Evolutionary conservation across 176 grass and related monocot species (phyloP).

Genomic region (Musa beccarii): DNA sequence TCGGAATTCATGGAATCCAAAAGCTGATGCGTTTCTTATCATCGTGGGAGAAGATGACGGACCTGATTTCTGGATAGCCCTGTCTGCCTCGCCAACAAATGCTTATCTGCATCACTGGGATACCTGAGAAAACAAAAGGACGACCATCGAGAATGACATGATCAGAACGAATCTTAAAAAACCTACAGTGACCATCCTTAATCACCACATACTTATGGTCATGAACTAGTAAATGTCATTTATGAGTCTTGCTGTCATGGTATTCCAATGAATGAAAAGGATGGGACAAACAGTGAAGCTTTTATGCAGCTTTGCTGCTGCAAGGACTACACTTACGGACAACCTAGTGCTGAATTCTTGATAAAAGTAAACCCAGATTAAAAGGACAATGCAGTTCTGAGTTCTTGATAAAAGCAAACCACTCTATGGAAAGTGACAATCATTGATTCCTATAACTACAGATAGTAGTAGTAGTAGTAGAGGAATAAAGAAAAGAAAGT

Average conservation of each 20-base stretch:
- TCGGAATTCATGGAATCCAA: not conserved
- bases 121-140: conserved; percentile 40
- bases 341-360: conserved; percentile 3
- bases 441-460: no score
- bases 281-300: not conserved
- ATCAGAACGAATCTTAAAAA: not conserved
- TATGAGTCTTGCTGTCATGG: no score
- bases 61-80: conserved; percentile 98
- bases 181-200: not conserved
- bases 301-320: conserved; percentile 1
- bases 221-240: no score
- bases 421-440: no score
- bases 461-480: no score
- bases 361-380: not conserved
- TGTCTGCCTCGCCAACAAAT: conserved; percentile 93
- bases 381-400: no score
- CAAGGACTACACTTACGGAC: not conserved
- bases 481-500: no score
- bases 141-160: not conserved
- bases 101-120: conserved; percentile 98
- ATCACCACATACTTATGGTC: not conserved
- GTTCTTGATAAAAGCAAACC: no score
- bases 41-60: conserved; percentile 5
- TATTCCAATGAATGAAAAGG: no score
- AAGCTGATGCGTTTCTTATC: not conserved